Percentiles rank a stretch among this genome's conserved stretches.
phyloP scores from a whole-genome alignment of 805 yeast genomes.

The Zygotorulaspora sp. region DNA sequence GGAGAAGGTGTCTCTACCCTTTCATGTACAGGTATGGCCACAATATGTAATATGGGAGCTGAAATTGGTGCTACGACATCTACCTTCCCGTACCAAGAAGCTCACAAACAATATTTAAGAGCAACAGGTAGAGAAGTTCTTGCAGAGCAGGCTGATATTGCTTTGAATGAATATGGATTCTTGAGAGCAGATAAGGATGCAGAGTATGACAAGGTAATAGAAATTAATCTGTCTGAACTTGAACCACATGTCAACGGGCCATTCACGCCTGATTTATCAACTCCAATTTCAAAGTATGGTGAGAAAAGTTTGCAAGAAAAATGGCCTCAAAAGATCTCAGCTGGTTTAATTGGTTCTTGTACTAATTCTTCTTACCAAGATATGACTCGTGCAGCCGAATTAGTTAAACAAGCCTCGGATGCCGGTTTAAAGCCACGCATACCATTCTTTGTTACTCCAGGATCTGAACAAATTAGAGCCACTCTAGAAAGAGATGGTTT shows the following conservation, averaged over 20 bases:
- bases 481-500: slow-evolving; percentile 95
- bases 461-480: slow-evolving; percentile 97
- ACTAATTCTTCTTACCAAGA: slow-evolving; percentile 98
- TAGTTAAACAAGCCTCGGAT: slow-evolving; percentile 78
- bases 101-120: slow-evolving; percentile 70
- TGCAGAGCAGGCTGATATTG: slow-evolving; percentile 73
- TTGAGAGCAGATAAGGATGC: slow-evolving; percentile 83
- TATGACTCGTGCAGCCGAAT: slow-evolving; percentile 92
- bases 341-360: slow-evolving; percentile 96
- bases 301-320: slow-evolving; percentile 61
- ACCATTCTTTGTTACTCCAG: slow-evolving; percentile 94
- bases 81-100: slow-evolving; percentile 86
- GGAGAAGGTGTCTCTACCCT: slow-evolving; percentile 89
- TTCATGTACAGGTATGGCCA: slow-evolving; percentile 98
- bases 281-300: slow-evolving; percentile 82
- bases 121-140: slow-evolving; percentile 83
- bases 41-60: slow-evolving; percentile 99
- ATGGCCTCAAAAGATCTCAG: slow-evolving; percentile 86
- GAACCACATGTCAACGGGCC: slow-evolving; percentile 98
- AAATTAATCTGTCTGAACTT: slow-evolving; percentile 76
- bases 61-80: slow-evolving; percentile 99
- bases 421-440: slow-evolving; percentile 88
- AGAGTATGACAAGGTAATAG: slow-evolving; percentile 87
- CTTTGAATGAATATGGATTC: slow-evolving; percentile 49
- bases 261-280: slow-evolving; percentile 95